Evolutionary conservation across 257 asterid genomes (phyloP).

Genomic region (Ilex asprella): DNA sequence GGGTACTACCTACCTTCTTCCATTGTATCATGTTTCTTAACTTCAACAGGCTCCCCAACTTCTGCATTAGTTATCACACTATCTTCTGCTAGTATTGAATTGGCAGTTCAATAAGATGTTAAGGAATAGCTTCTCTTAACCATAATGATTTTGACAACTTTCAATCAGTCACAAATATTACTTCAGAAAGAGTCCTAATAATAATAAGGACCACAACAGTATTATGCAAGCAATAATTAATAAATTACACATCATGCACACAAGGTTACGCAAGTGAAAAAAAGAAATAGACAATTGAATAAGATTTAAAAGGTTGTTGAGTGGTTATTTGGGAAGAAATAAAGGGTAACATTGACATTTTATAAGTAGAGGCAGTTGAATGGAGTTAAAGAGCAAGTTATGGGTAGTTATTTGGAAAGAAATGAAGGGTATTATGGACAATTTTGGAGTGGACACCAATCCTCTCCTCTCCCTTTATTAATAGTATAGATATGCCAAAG

Average conservation of each 20-base stretch:
- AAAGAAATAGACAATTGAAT: background rate
- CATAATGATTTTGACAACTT: background rate
- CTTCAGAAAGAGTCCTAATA: too few species aligned
- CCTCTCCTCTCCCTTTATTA: background rate
- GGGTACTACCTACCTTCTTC: constrained; percentile 23
- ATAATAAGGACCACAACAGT: too few species aligned
- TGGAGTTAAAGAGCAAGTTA: background rate
- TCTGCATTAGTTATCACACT: constrained; percentile 14
- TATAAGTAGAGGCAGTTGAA: too few species aligned
- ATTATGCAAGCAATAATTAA: too few species aligned
- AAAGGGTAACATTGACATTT: too few species aligned
- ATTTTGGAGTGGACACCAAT: background rate
- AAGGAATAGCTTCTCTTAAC: background rate
- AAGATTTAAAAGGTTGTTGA: background rate
- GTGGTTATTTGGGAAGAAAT: too few species aligned
- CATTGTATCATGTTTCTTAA: constrained; percentile 19
- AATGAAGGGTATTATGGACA: background rate
- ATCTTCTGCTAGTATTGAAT: constrained; percentile 35
- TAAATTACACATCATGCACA: background rate
- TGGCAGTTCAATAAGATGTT: background rate
- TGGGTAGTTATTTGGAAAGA: background rate
- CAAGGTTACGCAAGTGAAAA: background rate
- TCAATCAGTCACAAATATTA: too few species aligned
- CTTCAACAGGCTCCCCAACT: constrained; percentile 28
- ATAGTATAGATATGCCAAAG: too few species aligned